Evolutionary conservation across 1,284 basidiomycete species (phyloP).

Genomic region (Melanopsichium pennsylvanicum): DNA sequence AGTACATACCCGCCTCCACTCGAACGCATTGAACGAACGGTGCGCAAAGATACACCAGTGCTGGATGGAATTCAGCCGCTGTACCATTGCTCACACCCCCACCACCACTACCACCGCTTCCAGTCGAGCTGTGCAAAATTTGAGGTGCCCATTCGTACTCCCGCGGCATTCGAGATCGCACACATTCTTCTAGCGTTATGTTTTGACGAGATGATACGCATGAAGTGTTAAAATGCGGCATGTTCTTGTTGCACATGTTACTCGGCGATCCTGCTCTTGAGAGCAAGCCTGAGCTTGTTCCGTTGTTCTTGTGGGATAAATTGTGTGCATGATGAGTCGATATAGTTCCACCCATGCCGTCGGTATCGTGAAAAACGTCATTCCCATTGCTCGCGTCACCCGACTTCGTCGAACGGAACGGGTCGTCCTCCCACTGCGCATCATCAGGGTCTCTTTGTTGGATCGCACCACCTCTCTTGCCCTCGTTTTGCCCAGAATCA

Average conservation of each 20-base stretch:
- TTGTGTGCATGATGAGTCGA: no score
- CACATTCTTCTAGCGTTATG: slow-evolving; percentile 12
- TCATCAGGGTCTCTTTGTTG: background rate
- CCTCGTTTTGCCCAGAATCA: background rate
- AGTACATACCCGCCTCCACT: slow-evolving; percentile 66
- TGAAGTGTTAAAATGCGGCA: background rate
- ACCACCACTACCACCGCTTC: background rate
- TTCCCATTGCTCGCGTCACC: slow-evolving; percentile 5
- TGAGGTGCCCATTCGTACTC: slow-evolving; percentile 55
- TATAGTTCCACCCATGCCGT: background rate
- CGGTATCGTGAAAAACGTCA: background rate
- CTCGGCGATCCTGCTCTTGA: slow-evolving; percentile 38
- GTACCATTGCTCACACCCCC: slow-evolving; percentile 1
- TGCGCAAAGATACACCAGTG: slow-evolving; percentile 62
- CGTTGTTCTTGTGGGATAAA: no score
- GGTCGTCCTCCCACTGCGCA: slow-evolving; percentile 8
- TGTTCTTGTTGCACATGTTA: slow-evolving; percentile 1
- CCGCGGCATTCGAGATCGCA: slow-evolving; percentile 47
- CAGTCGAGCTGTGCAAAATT: slow-evolving; percentile 3
- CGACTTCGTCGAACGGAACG: slow-evolving; percentile 12
- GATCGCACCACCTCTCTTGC: slow-evolving; percentile 10
- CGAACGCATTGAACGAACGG: slow-evolving; percentile 65
- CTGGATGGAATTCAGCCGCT: slow-evolving; percentile 57
- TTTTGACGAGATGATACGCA: background rate
- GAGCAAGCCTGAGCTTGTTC: slow-evolving; percentile 26